phyloP scores from a whole-genome alignment of 108 stramenopile species.

The Cylindrotheca fusiformis region DNA sequence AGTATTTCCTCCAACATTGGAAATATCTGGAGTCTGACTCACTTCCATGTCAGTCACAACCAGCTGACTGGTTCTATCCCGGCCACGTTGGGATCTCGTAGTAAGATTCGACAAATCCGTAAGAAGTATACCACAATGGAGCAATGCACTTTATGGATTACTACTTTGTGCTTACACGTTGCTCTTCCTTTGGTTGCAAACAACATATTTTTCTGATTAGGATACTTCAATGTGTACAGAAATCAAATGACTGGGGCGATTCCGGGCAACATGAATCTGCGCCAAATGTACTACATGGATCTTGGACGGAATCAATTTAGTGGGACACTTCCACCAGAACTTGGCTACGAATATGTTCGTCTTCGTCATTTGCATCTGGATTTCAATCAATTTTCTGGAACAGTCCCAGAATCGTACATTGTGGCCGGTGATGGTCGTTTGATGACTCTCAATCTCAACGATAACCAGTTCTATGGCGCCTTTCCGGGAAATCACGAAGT shows the following conservation, averaged over 20 bases:
- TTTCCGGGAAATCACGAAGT: conserved; percentile 24
- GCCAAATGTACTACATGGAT: conserved; percentile 38
- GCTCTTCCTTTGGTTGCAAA: background rate
- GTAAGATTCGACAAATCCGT: conserved; percentile 9
- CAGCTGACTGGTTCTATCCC: conserved; percentile 24
- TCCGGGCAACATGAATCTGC: conserved; percentile 20
- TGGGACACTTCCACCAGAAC: conserved; percentile 38
- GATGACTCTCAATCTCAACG: conserved; percentile 19
- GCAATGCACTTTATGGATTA: background rate
- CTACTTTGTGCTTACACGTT: background rate
- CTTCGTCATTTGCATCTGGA: conserved; percentile 43
- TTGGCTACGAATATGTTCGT: conserved; percentile 10
- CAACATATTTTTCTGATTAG: conserved; percentile 11
- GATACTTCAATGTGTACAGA: conserved; percentile 28
- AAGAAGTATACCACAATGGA: conserved; percentile 3
- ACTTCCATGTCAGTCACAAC: conserved; percentile 23
- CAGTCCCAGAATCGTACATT: conserved; percentile 29
- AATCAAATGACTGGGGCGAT: conserved; percentile 41
- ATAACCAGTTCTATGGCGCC: conserved; percentile 43
- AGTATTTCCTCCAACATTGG: conserved; percentile 19
- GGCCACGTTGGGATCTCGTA: conserved; percentile 5
- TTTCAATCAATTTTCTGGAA: conserved; percentile 45
- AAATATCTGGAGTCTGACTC: conserved; percentile 10
- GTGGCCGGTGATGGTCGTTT: conserved; percentile 44
- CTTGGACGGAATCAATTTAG: conserved; percentile 39